phyloP scores from a whole-genome alignment of 2,329 filamentous ascomycete species.

The Fusarium lateritium region DNA sequence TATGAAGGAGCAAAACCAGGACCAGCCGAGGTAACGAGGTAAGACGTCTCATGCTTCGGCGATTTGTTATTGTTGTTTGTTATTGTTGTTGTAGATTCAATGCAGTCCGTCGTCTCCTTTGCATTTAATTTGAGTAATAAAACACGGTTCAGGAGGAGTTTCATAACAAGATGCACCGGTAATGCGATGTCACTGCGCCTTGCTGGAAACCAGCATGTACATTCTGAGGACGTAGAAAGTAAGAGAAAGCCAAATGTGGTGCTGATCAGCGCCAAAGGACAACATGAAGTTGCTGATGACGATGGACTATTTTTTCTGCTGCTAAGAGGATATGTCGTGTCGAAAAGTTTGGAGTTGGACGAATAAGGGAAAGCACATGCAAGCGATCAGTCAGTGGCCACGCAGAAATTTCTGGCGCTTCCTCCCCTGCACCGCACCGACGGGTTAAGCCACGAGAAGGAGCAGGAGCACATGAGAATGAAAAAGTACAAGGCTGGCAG shows the following conservation, averaged over 20 bases:
- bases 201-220: slow-evolving; percentile 1
- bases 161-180: slow-evolving; percentile 13
- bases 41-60: slow-evolving; percentile 25
- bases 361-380: slow-evolving; percentile 29
- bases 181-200: slow-evolving; percentile 32
- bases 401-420: slow-evolving; percentile 34
- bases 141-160: slow-evolving; percentile 15
- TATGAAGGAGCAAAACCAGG: slow-evolving; percentile 22
- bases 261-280: slow-evolving; percentile 29
- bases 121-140: slow-evolving; percentile 31
- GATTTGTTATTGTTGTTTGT: slow-evolving; percentile 34
- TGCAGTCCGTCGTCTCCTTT: slow-evolving; percentile 11
- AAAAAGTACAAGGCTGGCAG: slow-evolving; percentile 39
- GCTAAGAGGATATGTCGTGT: slow-evolving; percentile 1
- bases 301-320: slow-evolving; percentile 8
- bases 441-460: slow-evolving; percentile 35
- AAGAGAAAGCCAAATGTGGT: slow-evolving; percentile 25
- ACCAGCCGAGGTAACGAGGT: slow-evolving; percentile 28
- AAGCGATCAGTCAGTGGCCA: slow-evolving; percentile 31
- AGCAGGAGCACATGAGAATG: slow-evolving; percentile 22
- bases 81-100: slow-evolving; percentile 21
- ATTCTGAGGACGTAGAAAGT: slow-evolving; percentile 5
- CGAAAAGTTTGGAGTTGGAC: slow-evolving; percentile 15
- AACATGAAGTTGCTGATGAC: slow-evolving; percentile 32
- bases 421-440: slow-evolving; percentile 13